These are phyloP conservation scores for Thermothielavioides terrestris DNA, from an alignment of 495 filamentous ascomycete genomes.

Conservation along the genomic window DNA sequence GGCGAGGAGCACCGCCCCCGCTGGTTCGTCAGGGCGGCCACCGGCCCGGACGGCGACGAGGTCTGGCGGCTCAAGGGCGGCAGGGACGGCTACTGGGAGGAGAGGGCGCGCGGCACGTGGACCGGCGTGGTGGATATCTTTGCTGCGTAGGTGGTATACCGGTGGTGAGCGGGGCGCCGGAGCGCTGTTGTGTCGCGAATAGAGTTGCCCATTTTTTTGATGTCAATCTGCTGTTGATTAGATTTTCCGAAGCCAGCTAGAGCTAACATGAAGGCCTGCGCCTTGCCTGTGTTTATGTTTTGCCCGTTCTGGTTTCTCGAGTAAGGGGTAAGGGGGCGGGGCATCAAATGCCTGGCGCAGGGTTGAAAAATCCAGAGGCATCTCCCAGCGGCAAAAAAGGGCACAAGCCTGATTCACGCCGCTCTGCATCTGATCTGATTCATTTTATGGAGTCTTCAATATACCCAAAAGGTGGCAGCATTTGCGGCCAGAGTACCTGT, in stretches of 20 bases:
- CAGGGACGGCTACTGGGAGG: conserved; percentile 89
- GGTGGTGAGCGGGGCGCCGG: neutral
- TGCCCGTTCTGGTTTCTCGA: neutral
- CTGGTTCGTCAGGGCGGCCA: conserved; percentile 68
- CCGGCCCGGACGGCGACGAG: conserved; percentile 54
- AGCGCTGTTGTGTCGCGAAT: neutral
- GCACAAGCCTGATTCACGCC: too few species aligned
- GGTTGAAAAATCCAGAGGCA: too few species aligned
- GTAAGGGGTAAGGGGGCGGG: too few species aligned
- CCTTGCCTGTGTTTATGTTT: neutral
- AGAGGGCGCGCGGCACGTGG: conserved; percentile 62
- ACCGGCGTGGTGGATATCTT: conserved; percentile 65
- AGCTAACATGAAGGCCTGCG: too few species aligned
- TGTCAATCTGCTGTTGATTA: too few species aligned
- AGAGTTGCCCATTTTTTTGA: neutral
- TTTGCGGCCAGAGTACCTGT: too few species aligned
- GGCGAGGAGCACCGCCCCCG: conserved; percentile 62
- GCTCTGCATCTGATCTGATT: too few species aligned
- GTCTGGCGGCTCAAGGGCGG: conserved; percentile 74
- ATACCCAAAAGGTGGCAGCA: too few species aligned
- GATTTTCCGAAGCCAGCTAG: too few species aligned
- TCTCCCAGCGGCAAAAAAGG: too few species aligned
- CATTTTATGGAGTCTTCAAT: too few species aligned
- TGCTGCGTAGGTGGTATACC: conserved; percentile 5
- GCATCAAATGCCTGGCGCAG: too few species aligned